These are phyloP conservation scores for Thalia dealbata DNA, from an alignment of 176 grass and related monocot genomes.

Conservation along the genomic window DNA sequence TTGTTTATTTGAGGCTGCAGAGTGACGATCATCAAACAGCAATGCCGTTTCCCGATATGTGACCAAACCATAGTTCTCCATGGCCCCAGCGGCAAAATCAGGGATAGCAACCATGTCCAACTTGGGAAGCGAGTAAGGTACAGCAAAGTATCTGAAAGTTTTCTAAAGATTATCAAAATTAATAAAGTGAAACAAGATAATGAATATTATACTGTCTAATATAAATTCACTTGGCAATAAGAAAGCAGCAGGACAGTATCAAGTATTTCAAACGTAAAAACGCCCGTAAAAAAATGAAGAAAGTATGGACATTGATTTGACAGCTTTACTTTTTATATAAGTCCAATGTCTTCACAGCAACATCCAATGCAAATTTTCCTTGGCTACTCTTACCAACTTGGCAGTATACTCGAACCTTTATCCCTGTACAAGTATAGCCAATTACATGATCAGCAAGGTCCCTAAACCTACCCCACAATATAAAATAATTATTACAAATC, in stretches of 20 bases:
- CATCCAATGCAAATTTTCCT: slow-evolving; percentile 89
- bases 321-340: slow-evolving; percentile 76
- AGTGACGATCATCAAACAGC: slow-evolving; percentile 64
- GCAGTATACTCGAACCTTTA: slow-evolving; percentile 69
- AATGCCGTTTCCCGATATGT: slow-evolving; percentile 58
- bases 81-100: slow-evolving; percentile 80
- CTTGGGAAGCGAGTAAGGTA: slow-evolving; percentile 80
- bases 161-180: neutral
- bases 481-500: slow-evolving; percentile 1
- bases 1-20: slow-evolving; percentile 50
- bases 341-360: slow-evolving; percentile 88
- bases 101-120: slow-evolving; percentile 92
- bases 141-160: slow-evolving; percentile 65
- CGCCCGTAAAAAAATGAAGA: neutral
- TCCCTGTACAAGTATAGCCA: slow-evolving; percentile 30
- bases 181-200: neutral
- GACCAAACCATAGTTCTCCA: slow-evolving; percentile 94
- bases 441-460: neutral
- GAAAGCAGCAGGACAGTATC: neutral
- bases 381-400: slow-evolving; percentile 83
- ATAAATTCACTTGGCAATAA: slow-evolving; percentile 12
- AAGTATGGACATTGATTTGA: slow-evolving; percentile 2
- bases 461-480: neutral
- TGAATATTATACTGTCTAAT: neutral
- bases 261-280: neutral